Base-by-base conservation (phyloP, 805 yeast species). In the Hanseniaspora nectarophila region DNA sequence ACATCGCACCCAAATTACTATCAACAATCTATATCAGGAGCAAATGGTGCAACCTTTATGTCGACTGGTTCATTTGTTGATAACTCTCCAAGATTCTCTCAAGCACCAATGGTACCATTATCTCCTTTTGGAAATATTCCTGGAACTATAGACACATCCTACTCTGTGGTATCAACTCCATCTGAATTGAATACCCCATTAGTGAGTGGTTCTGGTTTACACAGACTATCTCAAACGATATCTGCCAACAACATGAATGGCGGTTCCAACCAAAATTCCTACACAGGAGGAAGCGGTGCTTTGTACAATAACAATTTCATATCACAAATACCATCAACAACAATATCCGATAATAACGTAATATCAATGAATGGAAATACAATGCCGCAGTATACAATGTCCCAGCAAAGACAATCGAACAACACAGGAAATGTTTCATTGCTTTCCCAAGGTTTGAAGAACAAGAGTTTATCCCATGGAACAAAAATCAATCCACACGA, bases 351-450 rank as follows among this genome's bases (percentile, higher is more conserved):
- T 42, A 28, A 32, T 26, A 49, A 49, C 32, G 35, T 49, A 5
- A 33, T 49, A 24, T 49, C 53, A 15, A 26, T 49, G 29, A 49
- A 49, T 34, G 53, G 53, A 13, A 49, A 49, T 15, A 42, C 44
- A 10, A 28, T 49, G n/a, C 31, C 43, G 18, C 53, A 42, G 18
- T 16, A 42, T 20, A 42, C 23, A 5, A 24, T 12, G 23, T 29
- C 31, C 2, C 16, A 35, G 18, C 43, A 49, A 6, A 18, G 24
- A 15, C 12, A 13, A 26, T 40, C 43, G 15, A 44, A 20, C 24
- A 15, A 28, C 15, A 29, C 24, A 3, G 47, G 61, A 9, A 67
- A 63, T 29, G 64, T 67, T 3, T 66, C 70, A 8, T 54, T 66
- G 34, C 45, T 66, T 26, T 65, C 68, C 2, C 70, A 66, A 46